Evolutionary conservation across 768 basidiomycete genomes (phyloP).

Genomic region (Xanthoconium stramineum): DNA sequence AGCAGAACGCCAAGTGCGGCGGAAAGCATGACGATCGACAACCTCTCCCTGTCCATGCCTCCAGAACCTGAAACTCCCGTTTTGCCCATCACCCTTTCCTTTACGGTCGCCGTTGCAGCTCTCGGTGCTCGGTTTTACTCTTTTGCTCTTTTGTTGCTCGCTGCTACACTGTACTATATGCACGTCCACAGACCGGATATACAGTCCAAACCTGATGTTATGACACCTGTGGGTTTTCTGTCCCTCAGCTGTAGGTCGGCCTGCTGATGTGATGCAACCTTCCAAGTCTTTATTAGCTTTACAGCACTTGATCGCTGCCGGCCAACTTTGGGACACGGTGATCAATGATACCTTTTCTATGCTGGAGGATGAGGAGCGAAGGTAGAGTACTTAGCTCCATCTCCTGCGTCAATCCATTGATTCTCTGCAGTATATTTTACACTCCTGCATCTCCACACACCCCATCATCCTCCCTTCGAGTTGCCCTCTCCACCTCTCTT

Average conservation of each 20-base stretch:
- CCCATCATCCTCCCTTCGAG: constrained; percentile 44
- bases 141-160: constrained; percentile 38
- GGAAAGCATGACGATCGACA: constrained; percentile 23
- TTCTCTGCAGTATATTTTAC: constrained; percentile 33
- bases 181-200: constrained; percentile 34
- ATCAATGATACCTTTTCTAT: constrained; percentile 65
- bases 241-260: not conserved
- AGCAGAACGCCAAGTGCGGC: constrained; percentile 44
- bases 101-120: constrained; percentile 38
- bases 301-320: constrained; percentile 63
- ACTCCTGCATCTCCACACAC: constrained; percentile 39
- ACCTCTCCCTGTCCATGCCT: constrained; percentile 24
- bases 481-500: constrained; percentile 70
- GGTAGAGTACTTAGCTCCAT: constrained; percentile 38
- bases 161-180: constrained; percentile 38
- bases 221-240: constrained; percentile 48
- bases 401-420: not conserved
- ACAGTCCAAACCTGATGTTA: constrained; percentile 42
- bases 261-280: constrained; percentile 6
- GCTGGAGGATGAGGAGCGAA: constrained; percentile 69
- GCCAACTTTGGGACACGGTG: constrained; percentile 69
- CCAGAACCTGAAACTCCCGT: constrained; percentile 36
- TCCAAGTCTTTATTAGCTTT: constrained; percentile 61
- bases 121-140: constrained; percentile 44
- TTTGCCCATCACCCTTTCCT: constrained; percentile 39